phyloP scores from a whole-genome alignment of 2,329 filamentous ascomycete genomes.

The Aspergillaceae sp. region DNA sequence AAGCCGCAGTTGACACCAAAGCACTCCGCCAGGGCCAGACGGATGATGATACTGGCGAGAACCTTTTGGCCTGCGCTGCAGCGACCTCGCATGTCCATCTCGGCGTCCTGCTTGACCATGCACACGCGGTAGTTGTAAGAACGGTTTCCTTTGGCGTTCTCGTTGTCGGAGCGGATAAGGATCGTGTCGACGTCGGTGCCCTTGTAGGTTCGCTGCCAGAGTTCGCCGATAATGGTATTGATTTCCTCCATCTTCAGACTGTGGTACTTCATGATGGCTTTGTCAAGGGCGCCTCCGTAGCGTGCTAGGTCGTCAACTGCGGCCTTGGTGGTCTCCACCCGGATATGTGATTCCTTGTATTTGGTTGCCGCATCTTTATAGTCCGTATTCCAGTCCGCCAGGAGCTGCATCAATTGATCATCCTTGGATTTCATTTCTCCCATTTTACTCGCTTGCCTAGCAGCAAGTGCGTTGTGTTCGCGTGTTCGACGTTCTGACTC shows the following conservation, averaged over 20 bases:
- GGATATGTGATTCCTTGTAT: conserved; percentile 82
- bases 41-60: conserved; percentile 93
- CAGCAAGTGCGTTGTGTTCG: conserved; percentile 59
- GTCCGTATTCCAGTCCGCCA: conserved; percentile 73
- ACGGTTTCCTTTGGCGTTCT: conserved; percentile 63
- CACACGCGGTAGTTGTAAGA: conserved; percentile 95
- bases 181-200: conserved; percentile 97
- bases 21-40: conserved; percentile 87
- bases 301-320: conserved; percentile 82
- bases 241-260: conserved; percentile 97
- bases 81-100: conserved; percentile 98
- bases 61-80: conserved; percentile 97
- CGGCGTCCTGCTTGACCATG: conserved; percentile 94
- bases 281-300: conserved; percentile 77
- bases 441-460: conserved; percentile 64
- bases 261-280: conserved; percentile 96
- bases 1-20: conserved; percentile 94
- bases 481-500: conserved; percentile 62
- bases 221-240: conserved; percentile 84
- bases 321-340: conserved; percentile 83
- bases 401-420: conserved; percentile 62
- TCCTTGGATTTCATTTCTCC: conserved; percentile 79
- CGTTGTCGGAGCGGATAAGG: conserved; percentile 84
- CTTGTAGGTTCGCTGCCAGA: conserved; percentile 96
- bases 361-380: conserved; percentile 73